Base-by-base conservation (phyloP, 768 basidiomycete genomes). In the Tulasnella calospora region DNA sequence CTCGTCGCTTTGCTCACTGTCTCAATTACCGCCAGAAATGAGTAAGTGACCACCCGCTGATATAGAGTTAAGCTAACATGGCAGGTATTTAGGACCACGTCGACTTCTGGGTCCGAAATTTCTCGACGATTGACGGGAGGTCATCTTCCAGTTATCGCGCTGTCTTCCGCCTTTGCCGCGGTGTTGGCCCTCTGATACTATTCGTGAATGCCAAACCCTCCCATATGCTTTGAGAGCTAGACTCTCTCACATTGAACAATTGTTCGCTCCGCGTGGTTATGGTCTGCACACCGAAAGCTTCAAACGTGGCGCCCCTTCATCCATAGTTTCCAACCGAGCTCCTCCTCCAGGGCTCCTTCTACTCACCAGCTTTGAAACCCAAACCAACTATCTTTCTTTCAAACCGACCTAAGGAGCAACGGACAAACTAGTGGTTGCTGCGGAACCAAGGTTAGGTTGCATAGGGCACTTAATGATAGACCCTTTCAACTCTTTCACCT, bases 1-100 rank as follows among this genome's bases (percentile, higher is more conserved):
- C 85, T 94, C 15, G 92, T 96, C 4, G 94, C 93, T 0, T 85
- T 98, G 1, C 80, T 96, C 80, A 90, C 89, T 0, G 91, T 96
- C 71, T 67, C 61, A 3, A 67, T 67, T 35, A 67, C 61, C 30
- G 30, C 61, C 88, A 87, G 81, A 90, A 67, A 67, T 30, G 61
- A 35, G 61, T 67, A 15, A 15, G 61, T 67, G 6, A 3, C 12
- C 21, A 3, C 30, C 13, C 61, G 15, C 12, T 33, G 13, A 5
- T 67, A 30, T 0, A 27, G 10, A 17, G 7, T 67, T 35, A 27
- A 9, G 61, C 61, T 67, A 35, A 67, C 8, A 67, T 67, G 8
- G 6, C 27, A 27, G 30, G 61, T 19, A 12, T 35, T n/a, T 67
- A 67, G 61, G 27, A 67, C 61, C 12, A 35, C 61, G 61, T 67